Evolutionary conservation across 495 filamentous ascomycete species (phyloP).

Genomic region (Clohesyomyces aquaticus): DNA sequence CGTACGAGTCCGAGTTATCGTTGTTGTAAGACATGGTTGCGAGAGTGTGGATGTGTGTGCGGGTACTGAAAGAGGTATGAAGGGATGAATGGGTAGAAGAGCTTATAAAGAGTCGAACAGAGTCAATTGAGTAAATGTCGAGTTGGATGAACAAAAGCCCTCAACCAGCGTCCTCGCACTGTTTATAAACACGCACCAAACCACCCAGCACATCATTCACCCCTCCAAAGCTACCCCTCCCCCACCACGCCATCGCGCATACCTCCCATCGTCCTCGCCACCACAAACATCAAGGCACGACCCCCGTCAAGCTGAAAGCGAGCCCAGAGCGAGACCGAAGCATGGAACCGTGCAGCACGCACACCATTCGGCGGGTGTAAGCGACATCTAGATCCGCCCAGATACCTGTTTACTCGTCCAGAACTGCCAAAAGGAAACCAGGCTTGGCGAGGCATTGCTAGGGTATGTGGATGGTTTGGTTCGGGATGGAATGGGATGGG

Average conservation of each 20-base stretch:
- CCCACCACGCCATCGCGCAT: background rate
- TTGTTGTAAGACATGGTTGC: constrained; percentile 3
- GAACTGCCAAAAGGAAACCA: too few species aligned
- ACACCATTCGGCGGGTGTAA: background rate
- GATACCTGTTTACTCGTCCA: too few species aligned
- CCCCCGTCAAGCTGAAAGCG: background rate
- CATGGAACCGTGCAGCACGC: too few species aligned
- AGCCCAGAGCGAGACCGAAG: background rate
- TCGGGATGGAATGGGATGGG: too few species aligned
- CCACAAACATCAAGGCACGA: background rate
- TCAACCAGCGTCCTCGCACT: background rate
- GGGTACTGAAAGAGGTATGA: background rate
- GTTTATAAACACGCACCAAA: background rate
- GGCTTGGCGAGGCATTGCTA: too few species aligned
- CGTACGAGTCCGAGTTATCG: constrained; percentile 9
- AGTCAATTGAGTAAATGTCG: too few species aligned
- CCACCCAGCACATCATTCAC: background rate
- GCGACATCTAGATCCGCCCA: background rate
- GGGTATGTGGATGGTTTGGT: too few species aligned
- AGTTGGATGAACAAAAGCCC: background rate
- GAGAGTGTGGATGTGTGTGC: too few species aligned
- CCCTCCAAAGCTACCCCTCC: background rate
- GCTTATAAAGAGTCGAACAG: too few species aligned
- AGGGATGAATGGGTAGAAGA: background rate
- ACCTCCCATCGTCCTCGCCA: background rate